phyloP scores from a whole-genome alignment of 192 early-diverging fungal species.

The Lobosporangium transversale region DNA sequence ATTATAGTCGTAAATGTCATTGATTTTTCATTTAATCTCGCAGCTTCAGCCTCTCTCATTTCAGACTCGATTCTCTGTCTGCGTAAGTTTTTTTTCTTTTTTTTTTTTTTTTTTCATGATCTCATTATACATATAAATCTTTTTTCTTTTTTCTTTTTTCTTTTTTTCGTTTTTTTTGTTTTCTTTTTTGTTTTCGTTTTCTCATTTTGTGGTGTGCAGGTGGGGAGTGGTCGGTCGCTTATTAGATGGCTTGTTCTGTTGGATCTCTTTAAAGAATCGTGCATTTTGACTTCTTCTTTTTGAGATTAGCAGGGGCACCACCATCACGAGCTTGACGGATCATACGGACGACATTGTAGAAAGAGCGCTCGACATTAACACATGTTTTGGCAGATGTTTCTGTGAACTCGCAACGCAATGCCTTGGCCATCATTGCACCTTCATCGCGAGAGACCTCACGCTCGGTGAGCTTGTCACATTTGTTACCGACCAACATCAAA shows the following conservation, averaged over 20 bases:
- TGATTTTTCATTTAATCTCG: too few species aligned
- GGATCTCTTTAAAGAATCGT: constrained; percentile 25
- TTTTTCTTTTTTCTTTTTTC: too few species aligned
- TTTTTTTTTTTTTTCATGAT: too few species aligned
- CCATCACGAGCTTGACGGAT: constrained; percentile 73
- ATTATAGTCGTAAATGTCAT: too few species aligned
- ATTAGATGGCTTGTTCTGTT: neutral
- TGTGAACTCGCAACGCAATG: constrained; percentile 83
- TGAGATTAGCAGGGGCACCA: constrained; percentile 24
- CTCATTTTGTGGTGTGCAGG: too few species aligned
- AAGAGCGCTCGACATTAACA: constrained; percentile 90
- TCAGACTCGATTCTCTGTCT: too few species aligned
- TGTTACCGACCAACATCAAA: constrained; percentile 93
- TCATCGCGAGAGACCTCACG: constrained; percentile 89
- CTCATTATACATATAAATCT: too few species aligned
- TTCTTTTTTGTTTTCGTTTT: too few species aligned
- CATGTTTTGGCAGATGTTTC: constrained; percentile 92
- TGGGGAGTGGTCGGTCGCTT: neutral
- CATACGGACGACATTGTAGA: constrained; percentile 84
- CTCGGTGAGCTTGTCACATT: constrained; percentile 87
- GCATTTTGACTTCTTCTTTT: constrained; percentile 46
- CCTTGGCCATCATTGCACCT: constrained; percentile 78
- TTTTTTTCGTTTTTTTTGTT: too few species aligned
- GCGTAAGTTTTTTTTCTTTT: too few species aligned
- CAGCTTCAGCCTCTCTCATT: too few species aligned